phyloP scores from a whole-genome alignment of 2,329 filamentous ascomycete species.

The Alternaria rosae region DNA sequence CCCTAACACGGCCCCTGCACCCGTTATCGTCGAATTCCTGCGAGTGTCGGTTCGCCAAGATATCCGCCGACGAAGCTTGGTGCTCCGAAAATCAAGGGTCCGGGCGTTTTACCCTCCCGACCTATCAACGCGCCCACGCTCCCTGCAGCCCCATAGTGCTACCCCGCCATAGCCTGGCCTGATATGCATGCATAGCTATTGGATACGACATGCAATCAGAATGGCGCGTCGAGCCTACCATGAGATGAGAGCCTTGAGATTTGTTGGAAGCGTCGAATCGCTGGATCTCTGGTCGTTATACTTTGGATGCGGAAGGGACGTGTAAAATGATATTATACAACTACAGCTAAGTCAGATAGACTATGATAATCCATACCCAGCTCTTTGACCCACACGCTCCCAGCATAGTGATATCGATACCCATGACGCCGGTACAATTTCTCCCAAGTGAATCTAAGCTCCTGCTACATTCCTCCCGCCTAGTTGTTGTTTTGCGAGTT shows the following conservation, averaged over 20 bases:
- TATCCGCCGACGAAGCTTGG: conserved; percentile 21
- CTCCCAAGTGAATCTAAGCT: not conserved
- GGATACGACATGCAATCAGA: not conserved
- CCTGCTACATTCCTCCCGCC: not conserved
- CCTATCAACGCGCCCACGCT: conserved; percentile 21
- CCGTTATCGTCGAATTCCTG: conserved; percentile 54
- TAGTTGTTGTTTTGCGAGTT: conserved; percentile 97
- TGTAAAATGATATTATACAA: not conserved
- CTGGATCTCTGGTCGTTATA: too few relatives aligned
- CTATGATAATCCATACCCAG: not conserved
- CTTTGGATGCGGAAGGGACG: not conserved
- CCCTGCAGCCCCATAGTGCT: conserved; percentile 17
- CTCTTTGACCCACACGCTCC: not conserved
- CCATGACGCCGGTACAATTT: not conserved
- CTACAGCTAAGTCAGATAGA: not conserved
- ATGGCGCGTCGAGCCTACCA: not conserved
- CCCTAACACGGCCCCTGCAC: not conserved
- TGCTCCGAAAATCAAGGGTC: conserved; percentile 16
- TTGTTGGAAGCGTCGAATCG: too few relatives aligned
- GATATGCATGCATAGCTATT: conserved; percentile 4
- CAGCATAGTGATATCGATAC: not conserved
- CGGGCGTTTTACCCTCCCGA: conserved; percentile 13
- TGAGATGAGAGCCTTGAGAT: not conserved
- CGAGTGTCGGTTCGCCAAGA: conserved; percentile 22
- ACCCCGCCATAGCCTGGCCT: conserved; percentile 23